phyloP scores from a whole-genome alignment of 1,284 basidiomycete species.

The Microbotryomycetes sp. region DNA sequence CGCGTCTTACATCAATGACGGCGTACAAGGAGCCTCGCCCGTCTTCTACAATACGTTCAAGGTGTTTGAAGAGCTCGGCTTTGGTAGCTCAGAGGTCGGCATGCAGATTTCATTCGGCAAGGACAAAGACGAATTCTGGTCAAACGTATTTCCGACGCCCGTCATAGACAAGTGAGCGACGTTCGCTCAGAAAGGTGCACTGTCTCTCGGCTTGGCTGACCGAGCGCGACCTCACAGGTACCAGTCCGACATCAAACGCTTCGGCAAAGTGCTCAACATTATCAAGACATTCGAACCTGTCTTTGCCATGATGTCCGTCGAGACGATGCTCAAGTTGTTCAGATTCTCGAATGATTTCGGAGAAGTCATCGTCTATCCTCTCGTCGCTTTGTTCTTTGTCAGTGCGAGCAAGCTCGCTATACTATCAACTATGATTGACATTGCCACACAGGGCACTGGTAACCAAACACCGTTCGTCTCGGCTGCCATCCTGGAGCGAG shows the following conservation, averaged over 20 bases:
- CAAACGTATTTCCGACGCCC: slow-evolving; percentile 56
- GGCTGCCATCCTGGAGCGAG: slow-evolving; percentile 52
- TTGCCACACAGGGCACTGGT: slow-evolving; percentile 45
- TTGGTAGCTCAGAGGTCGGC: slow-evolving; percentile 50
- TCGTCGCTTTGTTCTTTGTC: slow-evolving; percentile 22
- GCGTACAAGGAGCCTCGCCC: slow-evolving; percentile 28
- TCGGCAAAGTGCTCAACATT: slow-evolving; percentile 50
- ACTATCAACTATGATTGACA: not conserved
- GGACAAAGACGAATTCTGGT: slow-evolving; percentile 53
- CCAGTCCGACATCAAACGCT: slow-evolving; percentile 52
- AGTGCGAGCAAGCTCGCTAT: not conserved
- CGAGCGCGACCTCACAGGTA: slow-evolving; percentile 37
- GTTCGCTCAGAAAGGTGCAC: too few relatives aligned
- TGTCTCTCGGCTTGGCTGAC: too few relatives aligned
- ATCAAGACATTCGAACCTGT: slow-evolving; percentile 52
- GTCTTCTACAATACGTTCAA: slow-evolving; percentile 31
- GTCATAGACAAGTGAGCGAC: slow-evolving; percentile 43
- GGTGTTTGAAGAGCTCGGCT: slow-evolving; percentile 52
- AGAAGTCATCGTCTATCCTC: slow-evolving; percentile 42
- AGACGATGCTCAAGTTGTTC: slow-evolving; percentile 53
- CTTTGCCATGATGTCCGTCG: slow-evolving; percentile 55
- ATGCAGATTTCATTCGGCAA: slow-evolving; percentile 61
- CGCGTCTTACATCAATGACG: slow-evolving; percentile 33
- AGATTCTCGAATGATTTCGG: slow-evolving; percentile 49
- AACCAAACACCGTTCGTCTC: slow-evolving; percentile 56